Evolutionary conservation across 2,329 filamentous ascomycete genomes (phyloP).

Genomic region (Fusarium paranaense): DNA sequence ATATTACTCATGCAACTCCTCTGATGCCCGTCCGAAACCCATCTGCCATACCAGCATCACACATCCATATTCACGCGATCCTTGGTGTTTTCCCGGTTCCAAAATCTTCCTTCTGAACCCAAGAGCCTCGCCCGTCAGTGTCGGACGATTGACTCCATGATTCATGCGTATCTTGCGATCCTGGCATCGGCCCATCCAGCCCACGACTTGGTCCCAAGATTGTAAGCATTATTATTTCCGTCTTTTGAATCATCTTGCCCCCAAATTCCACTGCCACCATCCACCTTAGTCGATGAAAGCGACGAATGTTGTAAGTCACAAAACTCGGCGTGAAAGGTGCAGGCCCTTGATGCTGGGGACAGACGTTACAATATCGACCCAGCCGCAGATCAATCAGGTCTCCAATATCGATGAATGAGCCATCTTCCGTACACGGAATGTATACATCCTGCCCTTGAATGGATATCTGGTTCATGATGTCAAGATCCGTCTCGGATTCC

Average conservation of each 20-base stretch:
- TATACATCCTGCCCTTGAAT: neutral
- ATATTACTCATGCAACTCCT: neutral
- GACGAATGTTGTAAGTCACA: slow-evolving; percentile 42
- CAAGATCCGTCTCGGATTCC: slow-evolving; percentile 4
- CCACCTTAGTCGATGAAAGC: slow-evolving; percentile 40
- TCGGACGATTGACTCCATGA: neutral
- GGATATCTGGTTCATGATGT: neutral
- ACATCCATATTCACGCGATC: neutral
- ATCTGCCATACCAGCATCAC: neutral
- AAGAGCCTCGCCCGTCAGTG: neutral
- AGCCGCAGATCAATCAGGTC: slow-evolving; percentile 11
- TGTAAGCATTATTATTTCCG: neutral
- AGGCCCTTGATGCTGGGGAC: neutral
- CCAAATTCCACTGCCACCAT: neutral
- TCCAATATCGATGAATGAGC: slow-evolving; percentile 12
- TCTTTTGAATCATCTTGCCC: neutral
- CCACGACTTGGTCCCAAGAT: slow-evolving; percentile 4
- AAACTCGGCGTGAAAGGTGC: slow-evolving; percentile 25
- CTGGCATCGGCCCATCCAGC: neutral
- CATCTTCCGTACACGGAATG: slow-evolving; percentile 8
- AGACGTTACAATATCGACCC: neutral
- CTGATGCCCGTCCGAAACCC: neutral
- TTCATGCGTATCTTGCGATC: too few relatives aligned
- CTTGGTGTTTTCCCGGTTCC: neutral
- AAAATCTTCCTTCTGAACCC: neutral